Evolutionary conservation across 78 protist genomes (phyloP), one percentile per base, ranked within the genome.

Genomic region (Chrysochromulina tobinii): DNA sequence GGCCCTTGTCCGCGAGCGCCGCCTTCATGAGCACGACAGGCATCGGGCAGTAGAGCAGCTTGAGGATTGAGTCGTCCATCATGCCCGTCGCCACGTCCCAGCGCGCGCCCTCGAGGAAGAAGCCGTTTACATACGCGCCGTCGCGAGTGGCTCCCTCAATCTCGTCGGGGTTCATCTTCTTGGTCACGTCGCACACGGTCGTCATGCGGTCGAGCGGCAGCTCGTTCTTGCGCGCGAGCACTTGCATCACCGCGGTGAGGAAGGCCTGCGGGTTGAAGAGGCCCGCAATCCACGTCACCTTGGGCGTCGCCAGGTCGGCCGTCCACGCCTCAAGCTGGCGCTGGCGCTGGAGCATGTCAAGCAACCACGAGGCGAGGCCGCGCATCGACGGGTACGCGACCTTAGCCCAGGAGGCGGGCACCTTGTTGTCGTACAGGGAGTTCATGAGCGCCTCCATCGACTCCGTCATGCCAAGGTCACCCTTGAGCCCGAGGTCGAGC

Each of bases 181-280:
- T 94, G 3, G 93, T 84, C 77, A 96, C 96, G 20, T 96, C 98
- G n/a, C 15, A 3, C 72, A 79, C 75, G 57, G 51, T 89, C 48
- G n/a, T 67, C 53, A 68, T 72, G 18, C 89, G 88, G 81, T 96
- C 98, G 21, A 96, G 85, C 7, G 59, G 89, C 92, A 17, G 66
- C 48, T 53, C 38, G 83, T 92, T 95, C 59, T 61, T 89, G 38
- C 94, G 73, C 15, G 98, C 93, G 4, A 95, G 92, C 50, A 72
- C 69, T 51, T 95, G 97, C 95, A 90, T 91, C 81, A 96, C 94
- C n/a, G 97, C 97, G 0, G 96, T 93, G n/a, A 96, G 75, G 86
- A 94, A 94, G 27, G 96, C 91, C 94, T 92, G 94, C 53, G 98
- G 98, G 81, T 91, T 93, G 89, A 96, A 96, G 89, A 96, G 89